A percentile compares a stretch with the other conserved stretches of the same genome.
Conservation (phyloP, 441 rosid genomes). For the Bocquillonia castaneifolia region DNA sequence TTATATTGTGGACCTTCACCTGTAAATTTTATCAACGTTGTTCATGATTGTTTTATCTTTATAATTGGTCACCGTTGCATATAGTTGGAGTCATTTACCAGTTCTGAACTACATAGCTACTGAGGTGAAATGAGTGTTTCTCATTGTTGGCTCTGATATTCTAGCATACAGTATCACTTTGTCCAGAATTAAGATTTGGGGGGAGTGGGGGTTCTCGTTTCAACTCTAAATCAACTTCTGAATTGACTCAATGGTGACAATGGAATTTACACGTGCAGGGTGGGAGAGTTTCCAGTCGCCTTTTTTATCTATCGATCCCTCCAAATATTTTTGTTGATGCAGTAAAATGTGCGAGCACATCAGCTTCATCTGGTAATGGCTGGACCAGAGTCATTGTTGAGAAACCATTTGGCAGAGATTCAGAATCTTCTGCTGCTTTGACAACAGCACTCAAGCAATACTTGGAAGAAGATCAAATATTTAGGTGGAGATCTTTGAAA, state of each 20-base stretch:
- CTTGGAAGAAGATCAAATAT: constrained; percentile 82
- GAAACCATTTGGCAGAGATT: constrained; percentile 94
- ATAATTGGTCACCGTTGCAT: background rate
- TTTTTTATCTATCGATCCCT: constrained; percentile 83
- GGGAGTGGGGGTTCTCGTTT: background rate
- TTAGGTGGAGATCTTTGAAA: constrained; percentile 49
- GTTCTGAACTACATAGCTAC: background rate
- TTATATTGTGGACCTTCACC: background rate
- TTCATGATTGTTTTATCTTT: background rate
- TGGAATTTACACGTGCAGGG: constrained; percentile 39
- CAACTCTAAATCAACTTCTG: background rate
- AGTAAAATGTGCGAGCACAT: constrained; percentile 72
- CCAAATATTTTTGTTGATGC: constrained; percentile 87
- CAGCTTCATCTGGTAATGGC: constrained; percentile 81
- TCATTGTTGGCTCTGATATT: background rate
- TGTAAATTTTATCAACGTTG: background rate
- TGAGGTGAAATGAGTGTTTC: background rate
- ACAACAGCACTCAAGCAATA: constrained; percentile 75
- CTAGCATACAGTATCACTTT: background rate
- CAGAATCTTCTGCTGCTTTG: constrained; percentile 80
- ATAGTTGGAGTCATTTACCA: background rate
- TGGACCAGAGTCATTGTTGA: constrained; percentile 97
- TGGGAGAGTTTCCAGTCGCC: constrained; percentile 74
- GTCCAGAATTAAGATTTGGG: background rate
- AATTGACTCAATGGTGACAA: constrained; percentile 1